phyloP scores from a whole-genome alignment of 2,329 filamentous ascomycete species.

The Colletotrichum neosansevieriae region DNA sequence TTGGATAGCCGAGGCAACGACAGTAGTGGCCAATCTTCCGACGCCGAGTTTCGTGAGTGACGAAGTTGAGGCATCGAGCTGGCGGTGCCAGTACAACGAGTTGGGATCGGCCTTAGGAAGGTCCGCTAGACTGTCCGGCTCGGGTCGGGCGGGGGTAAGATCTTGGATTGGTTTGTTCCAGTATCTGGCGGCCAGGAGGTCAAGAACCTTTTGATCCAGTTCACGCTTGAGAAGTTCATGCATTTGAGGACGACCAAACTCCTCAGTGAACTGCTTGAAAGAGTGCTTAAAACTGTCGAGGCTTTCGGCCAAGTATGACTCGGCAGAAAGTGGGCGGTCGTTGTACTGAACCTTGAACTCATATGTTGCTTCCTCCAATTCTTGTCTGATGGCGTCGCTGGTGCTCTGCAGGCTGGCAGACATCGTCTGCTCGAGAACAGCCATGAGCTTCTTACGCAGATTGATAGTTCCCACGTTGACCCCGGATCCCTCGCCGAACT shows the following conservation, averaged over 20 bases:
- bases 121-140: constrained; percentile 79
- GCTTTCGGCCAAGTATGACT: constrained; percentile 96
- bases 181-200: constrained; percentile 91
- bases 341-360: constrained; percentile 99
- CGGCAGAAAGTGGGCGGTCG: constrained; percentile 91
- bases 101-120: constrained; percentile 88
- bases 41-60: constrained; percentile 94
- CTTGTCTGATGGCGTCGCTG: constrained; percentile 91
- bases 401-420: constrained; percentile 90
- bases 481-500: constrained; percentile 81
- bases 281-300: constrained; percentile 97
- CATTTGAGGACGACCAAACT: constrained; percentile 91
- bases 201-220: constrained; percentile 93
- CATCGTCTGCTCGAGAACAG: constrained; percentile 97
- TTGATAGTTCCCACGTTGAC: constrained; percentile 86
- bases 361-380: constrained; percentile 96
- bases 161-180: constrained; percentile 98
- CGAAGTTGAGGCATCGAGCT: constrained; percentile 91
- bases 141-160: constrained; percentile 73
- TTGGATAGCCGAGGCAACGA: constrained; percentile 90
- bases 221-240: constrained; percentile 90
- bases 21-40: constrained; percentile 89
- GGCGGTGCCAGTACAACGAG: constrained; percentile 91
- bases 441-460: constrained; percentile 95
- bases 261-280: constrained; percentile 92